Base-by-base conservation (phyloP, 768 basidiomycete genomes). In the Tricholoma matsutake region DNA sequence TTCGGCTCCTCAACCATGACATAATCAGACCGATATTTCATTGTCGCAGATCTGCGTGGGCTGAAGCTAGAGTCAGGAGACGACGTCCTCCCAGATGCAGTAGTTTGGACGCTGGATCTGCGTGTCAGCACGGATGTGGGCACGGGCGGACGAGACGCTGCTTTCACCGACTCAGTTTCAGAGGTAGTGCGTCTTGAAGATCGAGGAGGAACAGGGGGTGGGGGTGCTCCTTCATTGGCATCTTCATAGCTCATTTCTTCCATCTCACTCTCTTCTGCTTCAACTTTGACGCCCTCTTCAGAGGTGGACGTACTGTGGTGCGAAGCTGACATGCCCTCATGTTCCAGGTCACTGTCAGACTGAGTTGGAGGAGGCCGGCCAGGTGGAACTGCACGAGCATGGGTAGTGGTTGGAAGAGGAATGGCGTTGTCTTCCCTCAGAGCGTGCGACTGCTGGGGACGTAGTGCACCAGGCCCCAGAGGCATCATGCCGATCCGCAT, bases 241-340 rank as follows among this genome's bases (percentile, higher is more conserved):
- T 88, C 86, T 35, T 85, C 83, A 61, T 86, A 78, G 8, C 73
- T 76, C 8, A 87, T 82, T 64, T 90, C 88, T 64, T 91, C 89
- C 13, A 85, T 75, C 68, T 90, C 88, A 62, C 87, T 89, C 65
- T 90, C 88, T 67, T 89, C 88, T 6, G 81, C 83, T 60, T 90
- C 89, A 25, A 86, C 83, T 37, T 79, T 79, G 22, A 86, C 86
- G 9, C 83, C 83, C 49, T 90, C 88, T 18, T 86, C 85, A 4
- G 84, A 83, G 32, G 74, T 73, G 34, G 71, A 67, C 29, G 71
- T 63, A 67, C 81, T 78, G 62, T 78, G 47, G 49, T 64, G 66
- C 31, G 66, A 67, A 3, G 59, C 54, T 18, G 63, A 61, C 9
- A 67, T 58, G 9, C 76, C 70, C 43, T 84, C 83, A n/a, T 74